Conservation (phyloP, 768 basidiomycete genomes). For the button mushroom (Agaricus bisporus) region DNA sequence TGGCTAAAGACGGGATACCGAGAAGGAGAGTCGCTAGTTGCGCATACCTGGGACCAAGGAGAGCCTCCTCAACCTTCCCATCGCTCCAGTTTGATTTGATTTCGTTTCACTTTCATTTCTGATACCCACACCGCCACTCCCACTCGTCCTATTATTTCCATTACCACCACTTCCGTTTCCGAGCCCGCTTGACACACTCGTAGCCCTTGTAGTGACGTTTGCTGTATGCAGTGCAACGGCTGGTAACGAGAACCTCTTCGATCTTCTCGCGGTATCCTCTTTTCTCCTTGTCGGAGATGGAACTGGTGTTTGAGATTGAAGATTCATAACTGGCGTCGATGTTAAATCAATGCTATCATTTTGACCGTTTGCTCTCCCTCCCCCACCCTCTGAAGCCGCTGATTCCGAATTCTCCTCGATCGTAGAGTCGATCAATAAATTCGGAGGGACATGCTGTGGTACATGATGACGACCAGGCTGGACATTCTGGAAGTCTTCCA, state of each 20-base stretch:
- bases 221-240: constrained; percentile 73
- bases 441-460: neutral
- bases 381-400: constrained; percentile 14
- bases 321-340: constrained; percentile 15
- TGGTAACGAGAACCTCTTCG: constrained; percentile 70
- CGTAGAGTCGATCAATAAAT: neutral
- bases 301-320: constrained; percentile 16
- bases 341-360: constrained; percentile 6
- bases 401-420: constrained; percentile 11
- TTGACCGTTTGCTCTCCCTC: neutral
- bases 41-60: constrained; percentile 1
- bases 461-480: constrained; percentile 12
- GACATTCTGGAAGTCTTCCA: constrained; percentile 49
- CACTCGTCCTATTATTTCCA: neutral
- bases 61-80: constrained; percentile 7
- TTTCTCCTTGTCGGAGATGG: constrained; percentile 26
- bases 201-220: constrained; percentile 58
- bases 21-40: neutral
- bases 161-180: constrained; percentile 12
- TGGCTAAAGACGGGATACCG: neutral
- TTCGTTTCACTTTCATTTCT: neutral
- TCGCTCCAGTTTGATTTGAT: neutral
- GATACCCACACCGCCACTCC: neutral
- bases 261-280: constrained; percentile 58
- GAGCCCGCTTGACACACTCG: constrained; percentile 24